phyloP scores from a whole-genome alignment of 768 basidiomycete genomes.

The Scleroderma bovista region DNA sequence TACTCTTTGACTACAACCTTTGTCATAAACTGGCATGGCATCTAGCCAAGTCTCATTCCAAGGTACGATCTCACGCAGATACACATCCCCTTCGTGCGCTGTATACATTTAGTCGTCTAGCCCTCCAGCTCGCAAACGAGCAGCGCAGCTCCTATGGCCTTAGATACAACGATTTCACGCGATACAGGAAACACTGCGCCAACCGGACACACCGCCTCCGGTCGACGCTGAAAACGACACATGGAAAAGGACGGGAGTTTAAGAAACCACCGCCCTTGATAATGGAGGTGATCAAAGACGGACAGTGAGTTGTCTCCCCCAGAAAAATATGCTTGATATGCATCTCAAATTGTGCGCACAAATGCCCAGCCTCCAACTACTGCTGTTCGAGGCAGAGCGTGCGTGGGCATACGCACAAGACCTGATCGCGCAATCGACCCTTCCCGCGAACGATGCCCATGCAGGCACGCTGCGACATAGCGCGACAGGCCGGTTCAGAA shows the following conservation, averaged over 20 bases:
- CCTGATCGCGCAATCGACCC: constrained; percentile 47
- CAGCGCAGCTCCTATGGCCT: constrained; percentile 89
- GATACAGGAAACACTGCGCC: constrained; percentile 92
- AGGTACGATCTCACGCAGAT: constrained; percentile 28
- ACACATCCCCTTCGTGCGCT: background rate
- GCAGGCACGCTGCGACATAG: constrained; percentile 61
- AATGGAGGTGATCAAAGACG: constrained; percentile 69
- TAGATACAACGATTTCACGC: constrained; percentile 80
- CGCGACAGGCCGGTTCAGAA: constrained; percentile 75
- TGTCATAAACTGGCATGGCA: constrained; percentile 12
- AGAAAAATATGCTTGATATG: constrained; percentile 8
- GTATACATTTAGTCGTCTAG: constrained; percentile 35
- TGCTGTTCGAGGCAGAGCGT: constrained; percentile 87
- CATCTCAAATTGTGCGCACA: background rate
- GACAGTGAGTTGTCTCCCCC: constrained; percentile 59
- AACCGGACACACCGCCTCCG: constrained; percentile 87
- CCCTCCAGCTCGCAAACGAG: constrained; percentile 78
- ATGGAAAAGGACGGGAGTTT: constrained; percentile 87
- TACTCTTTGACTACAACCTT: no score
- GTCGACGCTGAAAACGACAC: constrained; percentile 77
- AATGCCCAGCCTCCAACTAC: constrained; percentile 60
- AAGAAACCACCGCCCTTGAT: constrained; percentile 71
- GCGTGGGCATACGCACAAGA: constrained; percentile 90
- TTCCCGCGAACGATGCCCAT: constrained; percentile 45
- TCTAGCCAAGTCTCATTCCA: constrained; percentile 30